A percentile compares a stretch with the other conserved stretches of the same genome.
Conservation (phyloP, 345 rosid species). For the Triadica sebifera region DNA sequence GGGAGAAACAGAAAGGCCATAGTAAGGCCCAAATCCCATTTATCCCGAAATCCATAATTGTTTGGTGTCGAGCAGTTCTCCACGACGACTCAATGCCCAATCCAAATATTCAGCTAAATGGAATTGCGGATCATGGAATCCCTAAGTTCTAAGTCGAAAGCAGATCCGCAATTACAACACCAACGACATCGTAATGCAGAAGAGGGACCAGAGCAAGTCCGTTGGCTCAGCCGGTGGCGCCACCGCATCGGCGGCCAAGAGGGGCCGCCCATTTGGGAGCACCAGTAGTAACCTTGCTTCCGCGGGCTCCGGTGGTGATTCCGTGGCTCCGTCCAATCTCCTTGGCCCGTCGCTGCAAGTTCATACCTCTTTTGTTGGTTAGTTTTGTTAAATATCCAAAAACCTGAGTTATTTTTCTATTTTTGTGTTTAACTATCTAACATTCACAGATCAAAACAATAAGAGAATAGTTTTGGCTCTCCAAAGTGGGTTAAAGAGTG, state of each 20-base stretch:
- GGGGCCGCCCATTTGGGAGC: conserved; percentile 97
- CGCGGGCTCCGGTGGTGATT: conserved; percentile 44
- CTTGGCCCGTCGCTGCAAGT: conserved; percentile 91
- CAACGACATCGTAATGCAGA: conserved; percentile 51
- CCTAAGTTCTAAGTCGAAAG: neutral
- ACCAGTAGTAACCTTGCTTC: conserved; percentile 45
- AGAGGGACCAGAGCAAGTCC: conserved; percentile 74
- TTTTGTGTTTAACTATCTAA: neutral
- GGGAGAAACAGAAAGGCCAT: too few relatives aligned
- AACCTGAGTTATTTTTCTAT: too few relatives aligned
- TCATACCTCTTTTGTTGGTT: conserved; percentile 84
- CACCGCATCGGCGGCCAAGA: conserved; percentile 59
- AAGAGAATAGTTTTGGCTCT: conserved; percentile 90
- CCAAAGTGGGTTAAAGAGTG: conserved; percentile 96
- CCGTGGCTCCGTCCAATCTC: conserved; percentile 62
- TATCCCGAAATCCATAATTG: too few relatives aligned
- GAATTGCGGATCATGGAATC: neutral
- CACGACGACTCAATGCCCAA: too few relatives aligned
- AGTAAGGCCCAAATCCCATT: too few relatives aligned
- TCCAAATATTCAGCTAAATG: neutral
- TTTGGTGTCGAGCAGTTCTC: too few relatives aligned
- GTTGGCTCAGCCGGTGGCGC: conserved; percentile 65
- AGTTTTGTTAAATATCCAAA: conserved; percentile 22
- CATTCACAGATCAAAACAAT: conserved; percentile 66
- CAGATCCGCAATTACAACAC: neutral